Evolutionary conservation across 108 stramenopile species (phyloP).

Genomic region (Skeletonema tropicum): DNA sequence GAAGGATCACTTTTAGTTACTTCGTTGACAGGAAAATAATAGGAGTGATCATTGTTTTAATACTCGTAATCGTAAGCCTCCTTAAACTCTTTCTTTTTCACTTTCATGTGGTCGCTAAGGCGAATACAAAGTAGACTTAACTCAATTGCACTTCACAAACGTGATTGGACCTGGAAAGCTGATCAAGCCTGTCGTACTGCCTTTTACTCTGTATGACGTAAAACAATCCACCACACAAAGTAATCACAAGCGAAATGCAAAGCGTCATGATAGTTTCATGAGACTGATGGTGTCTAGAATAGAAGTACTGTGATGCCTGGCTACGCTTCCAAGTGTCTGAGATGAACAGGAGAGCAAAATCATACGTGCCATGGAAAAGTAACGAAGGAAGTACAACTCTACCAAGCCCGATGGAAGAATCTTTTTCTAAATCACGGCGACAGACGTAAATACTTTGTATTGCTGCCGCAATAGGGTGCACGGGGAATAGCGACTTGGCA

Average conservation of each 20-base stretch:
- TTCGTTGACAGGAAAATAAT: no score
- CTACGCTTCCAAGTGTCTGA: conserved; percentile 29
- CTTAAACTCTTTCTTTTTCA: no score
- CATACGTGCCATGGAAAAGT: conserved; percentile 47
- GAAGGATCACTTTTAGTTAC: no score
- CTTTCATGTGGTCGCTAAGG: no score
- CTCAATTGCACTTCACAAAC: no score
- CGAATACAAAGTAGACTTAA: no score
- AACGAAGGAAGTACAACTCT: conserved; percentile 39
- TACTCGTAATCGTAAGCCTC: no score
- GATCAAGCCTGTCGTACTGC: conserved; percentile 46
- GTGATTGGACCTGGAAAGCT: background rate
- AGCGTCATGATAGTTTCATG: conserved; percentile 8
- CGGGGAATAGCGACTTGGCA: conserved; percentile 48
- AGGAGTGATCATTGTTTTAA: no score
- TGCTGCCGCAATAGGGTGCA: conserved; percentile 48
- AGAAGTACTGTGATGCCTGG: conserved; percentile 39
- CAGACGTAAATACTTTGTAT: conserved; percentile 55
- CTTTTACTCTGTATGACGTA: conserved; percentile 33
- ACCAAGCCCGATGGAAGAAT: conserved; percentile 36
- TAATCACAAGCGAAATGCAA: conserved; percentile 21
- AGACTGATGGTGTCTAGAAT: background rate
- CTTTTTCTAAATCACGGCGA: conserved; percentile 45
- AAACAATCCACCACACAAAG: conserved; percentile 26
- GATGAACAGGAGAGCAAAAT: conserved; percentile 34